A percentile compares a stretch with the other conserved stretches of the same genome.
Evolutionary conservation across 805 yeast species (phyloP).

Genomic region (Yarrowia keelungensis): DNA sequence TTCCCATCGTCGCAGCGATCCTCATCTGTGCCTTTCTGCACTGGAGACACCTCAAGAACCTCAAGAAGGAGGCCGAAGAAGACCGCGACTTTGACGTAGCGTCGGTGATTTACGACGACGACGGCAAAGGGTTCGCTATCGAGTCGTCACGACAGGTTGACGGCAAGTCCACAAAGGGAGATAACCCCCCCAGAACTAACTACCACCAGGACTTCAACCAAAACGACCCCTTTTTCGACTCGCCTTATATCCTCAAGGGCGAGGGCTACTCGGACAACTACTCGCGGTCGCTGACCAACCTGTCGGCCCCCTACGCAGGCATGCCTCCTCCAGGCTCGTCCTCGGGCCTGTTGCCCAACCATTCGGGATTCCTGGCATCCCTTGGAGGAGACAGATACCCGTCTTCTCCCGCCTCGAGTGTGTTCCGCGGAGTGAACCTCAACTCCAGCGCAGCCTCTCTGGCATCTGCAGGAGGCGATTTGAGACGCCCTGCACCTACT

Average conservation of each 20-base stretch:
- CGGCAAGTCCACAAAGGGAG: not conserved
- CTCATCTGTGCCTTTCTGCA: slow-evolving; percentile 48
- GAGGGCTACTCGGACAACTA: slow-evolving; percentile 20
- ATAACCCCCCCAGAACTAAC: not conserved
- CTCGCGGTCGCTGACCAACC: slow-evolving; percentile 31
- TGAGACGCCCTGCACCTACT: slow-evolving; percentile 4
- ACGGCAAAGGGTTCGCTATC: not conserved
- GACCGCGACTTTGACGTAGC: slow-evolving; percentile 51
- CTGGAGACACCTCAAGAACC: slow-evolving; percentile 47
- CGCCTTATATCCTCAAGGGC: slow-evolving; percentile 32
- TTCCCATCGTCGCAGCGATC: slow-evolving; percentile 51
- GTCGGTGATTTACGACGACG: slow-evolving; percentile 46
- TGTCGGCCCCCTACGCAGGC: slow-evolving; percentile 4
- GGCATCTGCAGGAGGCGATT: slow-evolving; percentile 1
- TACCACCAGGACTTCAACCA: slow-evolving; percentile 32
- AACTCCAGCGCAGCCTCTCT: slow-evolving; percentile 14
- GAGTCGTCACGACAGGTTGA: not conserved
- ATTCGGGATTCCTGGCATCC: slow-evolving; percentile 28
- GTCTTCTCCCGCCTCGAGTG: slow-evolving; percentile 27
- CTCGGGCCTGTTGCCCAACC: slow-evolving; percentile 3
- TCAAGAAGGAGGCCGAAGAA: slow-evolving; percentile 50
- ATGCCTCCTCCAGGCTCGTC: slow-evolving; percentile 17
- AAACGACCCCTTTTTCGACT: slow-evolving; percentile 35
- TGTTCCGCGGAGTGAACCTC: not conserved
- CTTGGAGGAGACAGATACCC: slow-evolving; percentile 34